A percentile compares a stretch with the other conserved stretches of the same genome.
phyloP scores from a whole-genome alignment of 441 rosid species.

The Metrosideros polymorpha region DNA sequence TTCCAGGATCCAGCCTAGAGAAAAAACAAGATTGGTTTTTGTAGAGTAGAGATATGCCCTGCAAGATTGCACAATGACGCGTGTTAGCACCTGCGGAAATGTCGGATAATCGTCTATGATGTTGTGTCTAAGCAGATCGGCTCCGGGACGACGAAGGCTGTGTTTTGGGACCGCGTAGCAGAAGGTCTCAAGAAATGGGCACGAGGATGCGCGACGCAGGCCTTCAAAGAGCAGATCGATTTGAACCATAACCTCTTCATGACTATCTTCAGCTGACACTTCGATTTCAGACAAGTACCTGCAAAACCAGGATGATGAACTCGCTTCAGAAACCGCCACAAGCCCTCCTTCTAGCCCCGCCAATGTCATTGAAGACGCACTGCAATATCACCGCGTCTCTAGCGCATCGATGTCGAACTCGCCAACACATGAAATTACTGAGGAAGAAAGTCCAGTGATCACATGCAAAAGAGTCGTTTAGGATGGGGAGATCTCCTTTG shows the following conservation, averaged over 20 bases:
- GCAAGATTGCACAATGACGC: not conserved
- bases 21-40: not conserved
- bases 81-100: not conserved
- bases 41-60: not conserved
- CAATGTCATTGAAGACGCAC: not conserved
- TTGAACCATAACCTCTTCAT: not conserved
- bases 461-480: not conserved
- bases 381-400: not conserved
- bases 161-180: not conserved
- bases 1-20: not conserved
- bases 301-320: not conserved
- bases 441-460: not conserved
- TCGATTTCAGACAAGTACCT: not conserved
- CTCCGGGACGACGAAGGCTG: conserved; percentile 4
- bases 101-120: not conserved
- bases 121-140: conserved; percentile 11
- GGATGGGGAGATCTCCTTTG: conserved; percentile 20
- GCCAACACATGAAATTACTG: not conserved
- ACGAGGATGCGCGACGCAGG: conserved; percentile 2
- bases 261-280: not conserved
- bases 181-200: conserved; percentile 19
- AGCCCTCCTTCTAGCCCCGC: not conserved
- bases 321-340: not conserved
- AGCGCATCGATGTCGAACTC: not conserved
- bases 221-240: not conserved